Evolutionary conservation across 1,284 basidiomycete genomes (phyloP), one percentile per base, ranked within the genome.

Genomic region (Termitomyces sp.): DNA sequence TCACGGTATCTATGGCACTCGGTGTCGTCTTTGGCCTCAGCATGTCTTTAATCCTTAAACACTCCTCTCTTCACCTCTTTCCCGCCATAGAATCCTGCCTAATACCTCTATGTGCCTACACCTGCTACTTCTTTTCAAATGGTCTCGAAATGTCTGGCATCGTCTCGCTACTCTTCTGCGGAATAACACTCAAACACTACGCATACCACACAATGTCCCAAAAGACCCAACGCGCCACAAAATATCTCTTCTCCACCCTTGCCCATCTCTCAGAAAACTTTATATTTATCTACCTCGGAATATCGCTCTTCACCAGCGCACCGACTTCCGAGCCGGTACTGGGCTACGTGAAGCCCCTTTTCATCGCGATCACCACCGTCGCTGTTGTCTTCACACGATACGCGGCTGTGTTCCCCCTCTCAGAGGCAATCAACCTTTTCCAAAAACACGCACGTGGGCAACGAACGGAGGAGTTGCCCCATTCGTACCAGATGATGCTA

Each of bases 151-250:
- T 98, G 92, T 94, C 92, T 61, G 96, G 97, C 48, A 98, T 99
- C 71, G 96, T 99, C 40, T 98, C 95, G 0, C 84, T 99, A 30
- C 83, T 99, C 34, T 98, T 99, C 78, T 99, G 96, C 70, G 96
- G 96, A 57, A 98, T 99, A 71, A 99, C 96, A 0, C 83, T 99
- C 65, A 99, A 99, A 72, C 97, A 99, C 70, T 99, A 99, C 67
- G 96, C 96, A 2, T 98, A 98, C 69, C 95, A 98, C 76, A 99
- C 93, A 55, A 99, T 99, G 96, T 98, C 94, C 3, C 83, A 83
- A 26, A 84, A 92, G 53, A 98, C 97, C 0, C 97, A 99, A 67
- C 81, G 90, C 43, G 91, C 94, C 10, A 94, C 91, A n/a, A 94
- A 96, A 69, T 97, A 95, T 76, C 90, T 97, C 59, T 98, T 97